A percentile compares a stretch with the other conserved stretches of the same genome.
phyloP scores from a whole-genome alignment of 2,329 filamentous ascomycete species.

The Cladosporium phlei region DNA sequence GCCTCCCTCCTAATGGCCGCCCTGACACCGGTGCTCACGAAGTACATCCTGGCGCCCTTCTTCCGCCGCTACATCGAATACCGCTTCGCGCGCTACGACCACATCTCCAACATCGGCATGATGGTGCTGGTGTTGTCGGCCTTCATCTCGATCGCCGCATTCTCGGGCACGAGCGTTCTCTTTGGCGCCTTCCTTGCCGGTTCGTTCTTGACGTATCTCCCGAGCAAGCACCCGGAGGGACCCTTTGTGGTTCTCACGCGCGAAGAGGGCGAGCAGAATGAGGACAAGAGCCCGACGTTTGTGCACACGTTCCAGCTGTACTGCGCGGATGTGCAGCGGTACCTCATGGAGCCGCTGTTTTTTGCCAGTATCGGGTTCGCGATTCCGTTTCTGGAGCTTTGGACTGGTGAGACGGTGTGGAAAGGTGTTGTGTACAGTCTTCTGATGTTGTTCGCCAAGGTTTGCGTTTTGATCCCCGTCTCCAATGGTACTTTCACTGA shows the following conservation, averaged over 20 bases:
- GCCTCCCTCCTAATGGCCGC: constrained; percentile 23
- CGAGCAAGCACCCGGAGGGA: constrained; percentile 22
- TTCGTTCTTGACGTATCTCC: constrained; percentile 27
- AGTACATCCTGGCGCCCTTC: constrained; percentile 35
- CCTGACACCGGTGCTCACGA: constrained; percentile 25
- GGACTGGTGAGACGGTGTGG: constrained; percentile 29
- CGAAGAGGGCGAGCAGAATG: constrained; percentile 26
- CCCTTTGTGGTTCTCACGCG: constrained; percentile 26
- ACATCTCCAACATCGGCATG: constrained; percentile 19
- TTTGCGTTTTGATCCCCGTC: background rate
- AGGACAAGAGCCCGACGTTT: constrained; percentile 28
- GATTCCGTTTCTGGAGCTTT: constrained; percentile 29
- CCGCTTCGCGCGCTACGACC: constrained; percentile 19
- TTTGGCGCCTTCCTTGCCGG: constrained; percentile 32
- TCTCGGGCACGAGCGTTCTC: constrained; percentile 28
- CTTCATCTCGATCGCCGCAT: constrained; percentile 29
- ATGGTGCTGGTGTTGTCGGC: constrained; percentile 29
- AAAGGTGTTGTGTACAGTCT: constrained; percentile 27
- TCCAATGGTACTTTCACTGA: background rate
- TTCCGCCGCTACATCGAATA: constrained; percentile 25
- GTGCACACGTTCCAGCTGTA: constrained; percentile 34
- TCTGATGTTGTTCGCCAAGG: constrained; percentile 25
- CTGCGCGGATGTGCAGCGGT: constrained; percentile 43
- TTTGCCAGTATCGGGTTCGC: constrained; percentile 31
- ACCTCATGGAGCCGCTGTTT: constrained; percentile 29